Evolutionary conservation across 805 yeast genomes (phyloP), one percentile per base, ranked within the genome.

Genomic region (Yarrowia hollandica): DNA sequence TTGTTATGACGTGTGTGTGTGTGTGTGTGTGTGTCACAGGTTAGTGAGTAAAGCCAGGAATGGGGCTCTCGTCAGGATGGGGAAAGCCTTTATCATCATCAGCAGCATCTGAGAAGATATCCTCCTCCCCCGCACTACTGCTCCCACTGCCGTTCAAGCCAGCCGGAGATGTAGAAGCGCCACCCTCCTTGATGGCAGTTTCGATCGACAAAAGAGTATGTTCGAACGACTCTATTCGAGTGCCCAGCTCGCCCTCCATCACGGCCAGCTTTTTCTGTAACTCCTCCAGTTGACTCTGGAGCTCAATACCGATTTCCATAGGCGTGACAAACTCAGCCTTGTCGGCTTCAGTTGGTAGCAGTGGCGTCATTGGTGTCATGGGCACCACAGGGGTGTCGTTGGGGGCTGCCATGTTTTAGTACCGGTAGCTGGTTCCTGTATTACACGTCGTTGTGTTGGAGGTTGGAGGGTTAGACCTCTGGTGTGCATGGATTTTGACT

Each of bases 261-360:
- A 52, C 58, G 4, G 44, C 42, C 44, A 52, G 44, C 15, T 52
- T 52, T 44, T 52, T 35, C 26, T 37, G 42, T 3, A 52, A 26
- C 34, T 52, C 58, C 5, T 52, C 58, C 33, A 52, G 42, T 25
- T 52, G 58, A 19, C 26, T 19, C 34, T 37, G 58, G 6, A 52
- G 33, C 35, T 35, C 58, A 21, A 23, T 35, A 5, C 58, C 58
- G 19, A 52, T 37, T 23, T 52, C 58, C 44, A 37, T 52, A 8
- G 58, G 44, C 2, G 58, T 52, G 35, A 52, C 44, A 35, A 52
- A 52, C 26, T 52, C 58, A 35, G 44, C 58, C 19, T 48, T 48
- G 7, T 48, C 55, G 30, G 55, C 55, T 16, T 48, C 55, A 5
- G 55, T 48, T 15, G 55, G 55, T 15, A 48, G 19, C 12, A 48